phyloP scores from a whole-genome alignment of 208 protist genomes.

The Trypanosomatidae sp. region DNA sequence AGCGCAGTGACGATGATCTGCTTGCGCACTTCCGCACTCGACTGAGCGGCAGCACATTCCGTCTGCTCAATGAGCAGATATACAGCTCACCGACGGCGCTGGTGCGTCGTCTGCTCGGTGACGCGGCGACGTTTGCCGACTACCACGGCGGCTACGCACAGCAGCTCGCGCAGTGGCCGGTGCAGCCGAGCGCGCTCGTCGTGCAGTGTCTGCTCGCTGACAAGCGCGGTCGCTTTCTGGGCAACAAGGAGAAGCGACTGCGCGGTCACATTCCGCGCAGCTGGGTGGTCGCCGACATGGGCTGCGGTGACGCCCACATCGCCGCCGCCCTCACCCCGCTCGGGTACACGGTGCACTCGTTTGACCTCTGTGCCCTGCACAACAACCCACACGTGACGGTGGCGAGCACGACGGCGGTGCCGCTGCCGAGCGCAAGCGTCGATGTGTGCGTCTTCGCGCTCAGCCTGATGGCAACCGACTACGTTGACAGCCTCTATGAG shows the following conservation, averaged over 20 bases:
- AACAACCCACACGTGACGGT: constrained; percentile 72
- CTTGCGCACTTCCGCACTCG: constrained; percentile 74
- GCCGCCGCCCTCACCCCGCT: constrained; percentile 46
- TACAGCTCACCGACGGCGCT: constrained; percentile 75
- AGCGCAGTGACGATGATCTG: constrained; percentile 65
- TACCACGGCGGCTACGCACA: constrained; percentile 91
- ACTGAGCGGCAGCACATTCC: constrained; percentile 77
- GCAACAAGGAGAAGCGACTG: constrained; percentile 74
- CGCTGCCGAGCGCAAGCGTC: constrained; percentile 52
- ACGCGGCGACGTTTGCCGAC: constrained; percentile 58
- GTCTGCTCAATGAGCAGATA: constrained; percentile 80
- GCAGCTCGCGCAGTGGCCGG: constrained; percentile 89
- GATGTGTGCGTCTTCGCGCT: constrained; percentile 92
- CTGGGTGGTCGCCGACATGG: constrained; percentile 92
- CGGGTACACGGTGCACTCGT: constrained; percentile 91
- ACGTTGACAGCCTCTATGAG: constrained; percentile 84
- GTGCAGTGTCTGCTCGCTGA: constrained; percentile 69
- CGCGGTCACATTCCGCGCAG: constrained; percentile 61
- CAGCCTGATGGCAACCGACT: constrained; percentile 94
- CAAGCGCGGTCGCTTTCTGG: constrained; percentile 55
- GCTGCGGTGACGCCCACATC: constrained; percentile 91
- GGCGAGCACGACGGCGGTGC: constrained; percentile 81
- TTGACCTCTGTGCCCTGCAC: constrained; percentile 85
- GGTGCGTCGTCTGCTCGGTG: constrained; percentile 63
- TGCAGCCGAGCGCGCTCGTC: constrained; percentile 87